Evolutionary conservation across 2,329 filamentous ascomycete species (phyloP).

Genomic region (Penicillium sp.): DNA sequence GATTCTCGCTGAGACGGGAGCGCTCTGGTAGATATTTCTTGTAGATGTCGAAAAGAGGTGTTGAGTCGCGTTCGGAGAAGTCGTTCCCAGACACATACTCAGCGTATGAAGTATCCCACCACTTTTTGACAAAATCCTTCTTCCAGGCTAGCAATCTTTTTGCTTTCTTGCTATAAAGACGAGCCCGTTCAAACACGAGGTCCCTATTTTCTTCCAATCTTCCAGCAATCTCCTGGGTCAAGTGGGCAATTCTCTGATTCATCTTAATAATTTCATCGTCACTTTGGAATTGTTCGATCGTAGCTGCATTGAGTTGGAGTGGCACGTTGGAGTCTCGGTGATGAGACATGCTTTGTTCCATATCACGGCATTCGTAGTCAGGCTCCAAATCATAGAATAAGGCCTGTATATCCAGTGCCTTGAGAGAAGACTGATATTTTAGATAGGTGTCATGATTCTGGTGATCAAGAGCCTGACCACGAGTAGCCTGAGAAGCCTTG

Average conservation of each 20-base stretch:
- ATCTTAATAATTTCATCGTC: conserved; percentile 15
- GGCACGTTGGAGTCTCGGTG: conserved; percentile 19
- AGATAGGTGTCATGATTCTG: conserved; percentile 19
- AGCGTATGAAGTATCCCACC: conserved; percentile 20
- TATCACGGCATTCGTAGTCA: conserved; percentile 21
- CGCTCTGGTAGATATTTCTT: conserved; percentile 21
- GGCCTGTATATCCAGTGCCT: conserved; percentile 22
- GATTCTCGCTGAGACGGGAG: conserved; percentile 7
- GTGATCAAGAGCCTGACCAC: conserved; percentile 21
- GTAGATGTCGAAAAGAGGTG: conserved; percentile 21
- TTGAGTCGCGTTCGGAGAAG: conserved; percentile 20
- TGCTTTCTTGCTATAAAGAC: conserved; percentile 22
- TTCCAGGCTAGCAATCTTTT: conserved; percentile 15
- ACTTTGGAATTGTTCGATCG: conserved; percentile 12
- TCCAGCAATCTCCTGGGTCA: conserved; percentile 15
- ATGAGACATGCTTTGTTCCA: conserved; percentile 25
- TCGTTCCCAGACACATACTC: conserved; percentile 23
- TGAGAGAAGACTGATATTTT: conserved; percentile 23
- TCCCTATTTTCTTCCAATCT: conserved; percentile 9
- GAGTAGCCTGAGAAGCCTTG: conserved; percentile 17
- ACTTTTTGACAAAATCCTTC: conserved; percentile 16
- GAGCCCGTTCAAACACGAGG: conserved; percentile 7
- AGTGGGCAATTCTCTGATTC: conserved; percentile 14
- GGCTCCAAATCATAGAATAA: conserved; percentile 19
- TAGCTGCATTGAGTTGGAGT: conserved; percentile 17